Evolutionary conservation across 257 asterid species (phyloP), one percentile per base, ranked within the genome.

Genomic region (Dorcoceras hygrometricum): DNA sequence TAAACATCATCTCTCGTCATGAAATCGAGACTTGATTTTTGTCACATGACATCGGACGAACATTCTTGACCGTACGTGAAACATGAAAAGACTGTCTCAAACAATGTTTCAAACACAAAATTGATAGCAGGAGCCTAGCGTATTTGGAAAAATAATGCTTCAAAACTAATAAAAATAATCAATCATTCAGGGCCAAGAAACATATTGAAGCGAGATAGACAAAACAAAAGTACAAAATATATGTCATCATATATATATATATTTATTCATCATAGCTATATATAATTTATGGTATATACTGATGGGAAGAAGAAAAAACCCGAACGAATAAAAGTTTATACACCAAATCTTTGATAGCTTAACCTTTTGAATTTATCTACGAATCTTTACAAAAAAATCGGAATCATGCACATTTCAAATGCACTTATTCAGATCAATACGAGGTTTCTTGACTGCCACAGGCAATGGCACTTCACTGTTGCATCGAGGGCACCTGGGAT

Each of bases 401-500:
- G 58, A 72, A 65, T 70, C 53, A 72, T 53, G 22, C 20, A 46
- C 68, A 53, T 68, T 39, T 77, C 76, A 80, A 50, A 81, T 76
- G 26, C 78, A 71, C 31, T 76, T 76, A 31, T 82, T 82, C 23
- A 82, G 87, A 69, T 82, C 87, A 53, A 82, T 79, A 11, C 80
- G 57, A 29, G 84, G 84, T 57, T 74, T 79, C 75, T 82, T 82
- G 0, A 55, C 22, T 16, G 65, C 24, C 20, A 20, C 28, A 2
- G 84, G 84, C 5, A 74, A 28, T 18, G 87, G 84, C 55, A 82
- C 80, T 0, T 28, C 22, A 26, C 61, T 18, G 22, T 69, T 64
- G 78, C 87, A 82, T 19, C 84, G 67, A 8, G 87, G 87, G 75
- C 87, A 82, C 72, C 26, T 79, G 0, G 87, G 87, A 9, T 76